Conservation (phyloP, 345 rosid genomes). For the Camelina sativa region DNA sequence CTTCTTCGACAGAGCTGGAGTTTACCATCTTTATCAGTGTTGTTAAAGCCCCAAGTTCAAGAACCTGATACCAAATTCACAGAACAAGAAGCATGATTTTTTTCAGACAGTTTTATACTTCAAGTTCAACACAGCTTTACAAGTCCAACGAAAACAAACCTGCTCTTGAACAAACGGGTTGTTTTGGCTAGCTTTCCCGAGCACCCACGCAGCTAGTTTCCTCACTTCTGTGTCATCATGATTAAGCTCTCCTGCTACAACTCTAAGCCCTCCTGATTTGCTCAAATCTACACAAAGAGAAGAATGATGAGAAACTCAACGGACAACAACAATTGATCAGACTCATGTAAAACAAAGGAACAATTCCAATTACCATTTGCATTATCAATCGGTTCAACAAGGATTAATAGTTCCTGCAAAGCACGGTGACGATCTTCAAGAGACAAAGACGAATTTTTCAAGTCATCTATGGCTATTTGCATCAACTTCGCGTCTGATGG, state of each 20-base stretch:
- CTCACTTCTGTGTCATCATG: constrained; percentile 72
- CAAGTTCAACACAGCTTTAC: constrained; percentile 8
- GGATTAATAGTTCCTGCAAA: constrained; percentile 75
- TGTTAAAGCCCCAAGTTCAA: constrained; percentile 71
- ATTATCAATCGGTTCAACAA: constrained; percentile 94
- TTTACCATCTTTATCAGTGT: constrained; percentile 73
- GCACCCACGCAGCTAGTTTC: constrained; percentile 90
- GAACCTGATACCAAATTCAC: constrained; percentile 53
- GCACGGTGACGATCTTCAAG: constrained; percentile 82
- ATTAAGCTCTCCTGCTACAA: constrained; percentile 60
- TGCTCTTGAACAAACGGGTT: constrained; percentile 81
- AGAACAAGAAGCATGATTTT: constrained; percentile 2
- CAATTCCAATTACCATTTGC: constrained; percentile 65
- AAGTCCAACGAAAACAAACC: constrained; percentile 44
- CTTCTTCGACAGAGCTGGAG: constrained; percentile 73
- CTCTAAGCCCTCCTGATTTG: constrained; percentile 77
- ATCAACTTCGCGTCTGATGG: constrained; percentile 89
- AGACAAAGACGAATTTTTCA: constrained; percentile 72
- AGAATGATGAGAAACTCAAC: constrained; percentile 5
- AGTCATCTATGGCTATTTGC: constrained; percentile 76
- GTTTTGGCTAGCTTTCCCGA: constrained; percentile 93
- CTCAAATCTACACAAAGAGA: constrained; percentile 60
- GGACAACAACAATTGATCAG: not conserved
- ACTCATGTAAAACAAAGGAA: not conserved
- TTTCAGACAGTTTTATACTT: constrained; percentile 21